Percentiles rank a stretch among this genome's conserved stretches.
These are phyloP conservation scores for Cordyceps javanica DNA, from an alignment of 2,329 filamentous ascomycete genomes.

Conservation along the genomic window DNA sequence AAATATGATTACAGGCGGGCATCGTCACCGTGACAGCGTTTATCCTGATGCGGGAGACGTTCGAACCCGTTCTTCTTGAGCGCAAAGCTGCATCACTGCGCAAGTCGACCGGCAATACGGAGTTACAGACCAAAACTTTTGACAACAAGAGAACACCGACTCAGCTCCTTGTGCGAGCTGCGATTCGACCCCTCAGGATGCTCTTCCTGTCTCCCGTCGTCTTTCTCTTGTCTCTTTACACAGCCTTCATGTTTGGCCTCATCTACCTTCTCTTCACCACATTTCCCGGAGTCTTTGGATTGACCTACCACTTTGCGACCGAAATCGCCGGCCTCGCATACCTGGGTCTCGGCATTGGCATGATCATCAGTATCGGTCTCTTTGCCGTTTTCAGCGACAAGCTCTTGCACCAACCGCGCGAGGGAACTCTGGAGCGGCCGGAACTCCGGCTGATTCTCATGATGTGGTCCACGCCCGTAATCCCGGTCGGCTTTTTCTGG, in stretches of 20 bases:
- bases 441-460: slow-evolving; percentile 49
- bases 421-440: slow-evolving; percentile 20
- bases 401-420: background rate
- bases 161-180: slow-evolving; percentile 25
- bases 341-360: slow-evolving; percentile 42
- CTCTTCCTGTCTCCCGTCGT: slow-evolving; percentile 50
- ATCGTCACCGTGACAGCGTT: slow-evolving; percentile 4
- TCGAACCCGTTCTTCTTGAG: slow-evolving; percentile 23
- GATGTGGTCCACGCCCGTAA: slow-evolving; percentile 14
- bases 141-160: slow-evolving; percentile 11
- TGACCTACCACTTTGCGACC: slow-evolving; percentile 26
- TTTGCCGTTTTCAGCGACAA: slow-evolving; percentile 17
- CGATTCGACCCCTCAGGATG: slow-evolving; percentile 37
- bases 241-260: slow-evolving; percentile 30
- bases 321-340: slow-evolving; percentile 32
- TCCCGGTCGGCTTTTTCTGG: slow-evolving; percentile 20
- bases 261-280: slow-evolving; percentile 33
- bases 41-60: slow-evolving; percentile 25
- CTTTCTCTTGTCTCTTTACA: slow-evolving; percentile 37
- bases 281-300: slow-evolving; percentile 29
- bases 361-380: slow-evolving; percentile 20
- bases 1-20: background rate
- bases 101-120: slow-evolving; percentile 24
- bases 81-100: slow-evolving; percentile 24
- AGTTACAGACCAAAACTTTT: slow-evolving; percentile 14